Evolutionary conservation across 768 basidiomycete genomes (phyloP).

Genomic region (Podaxis sp.): DNA sequence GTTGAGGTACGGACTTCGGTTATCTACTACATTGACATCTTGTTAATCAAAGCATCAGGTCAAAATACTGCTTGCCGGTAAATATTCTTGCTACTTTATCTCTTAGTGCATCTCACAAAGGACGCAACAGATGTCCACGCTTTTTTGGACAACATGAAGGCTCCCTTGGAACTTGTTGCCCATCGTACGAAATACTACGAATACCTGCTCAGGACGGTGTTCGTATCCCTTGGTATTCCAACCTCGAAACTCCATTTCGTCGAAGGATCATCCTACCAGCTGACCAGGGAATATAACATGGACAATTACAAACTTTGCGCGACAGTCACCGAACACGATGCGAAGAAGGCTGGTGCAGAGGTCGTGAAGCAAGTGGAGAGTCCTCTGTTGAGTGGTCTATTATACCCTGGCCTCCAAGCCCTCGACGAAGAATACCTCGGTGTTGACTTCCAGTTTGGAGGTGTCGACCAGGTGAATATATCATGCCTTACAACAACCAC

Average conservation of each 20-base stretch:
- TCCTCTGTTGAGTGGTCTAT: constrained; percentile 83
- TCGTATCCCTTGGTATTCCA: constrained; percentile 89
- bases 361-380: constrained; percentile 98
- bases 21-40: not conserved
- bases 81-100: constrained; percentile 11
- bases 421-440: constrained; percentile 96
- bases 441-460: constrained; percentile 97
- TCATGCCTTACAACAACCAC: not conserved
- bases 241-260: constrained; percentile 82
- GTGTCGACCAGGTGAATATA: constrained; percentile 84
- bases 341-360: constrained; percentile 97
- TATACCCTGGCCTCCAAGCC: constrained; percentile 96
- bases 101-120: not conserved
- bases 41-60: constrained; percentile 40
- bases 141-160: constrained; percentile 97
- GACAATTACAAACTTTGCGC: constrained; percentile 93
- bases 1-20: constrained; percentile 56
- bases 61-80: constrained; percentile 79
- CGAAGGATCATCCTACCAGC: constrained; percentile 90
- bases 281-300: constrained; percentile 87
- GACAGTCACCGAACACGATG: constrained; percentile 93
- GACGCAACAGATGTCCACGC: constrained; percentile 81
- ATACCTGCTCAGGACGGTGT: constrained; percentile 75
- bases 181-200: constrained; percentile 92
- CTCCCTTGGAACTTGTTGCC: constrained; percentile 86